Evolutionary conservation across 2,329 filamentous ascomycete genomes (phyloP).

Genomic region (Moelleriella libera): DNA sequence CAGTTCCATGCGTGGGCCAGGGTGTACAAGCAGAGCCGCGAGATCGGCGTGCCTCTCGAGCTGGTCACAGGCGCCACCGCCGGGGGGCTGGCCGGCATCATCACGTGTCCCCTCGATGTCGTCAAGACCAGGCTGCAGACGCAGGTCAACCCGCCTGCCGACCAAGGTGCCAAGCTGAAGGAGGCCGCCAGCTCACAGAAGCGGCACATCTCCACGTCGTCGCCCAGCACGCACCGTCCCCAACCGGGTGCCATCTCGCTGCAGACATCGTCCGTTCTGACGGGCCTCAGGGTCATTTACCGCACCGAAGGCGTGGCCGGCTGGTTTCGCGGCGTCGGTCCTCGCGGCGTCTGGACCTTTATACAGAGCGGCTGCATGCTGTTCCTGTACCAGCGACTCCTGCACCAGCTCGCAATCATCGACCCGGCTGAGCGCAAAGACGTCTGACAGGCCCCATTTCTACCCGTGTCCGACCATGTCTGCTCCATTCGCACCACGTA

Average conservation of each 20-base stretch:
- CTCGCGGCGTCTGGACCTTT: slow-evolving; percentile 89
- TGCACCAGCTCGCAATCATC: slow-evolving; percentile 57
- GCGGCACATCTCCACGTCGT: slow-evolving; percentile 76
- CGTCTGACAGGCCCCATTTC: slow-evolving; percentile 6
- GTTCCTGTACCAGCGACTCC: slow-evolving; percentile 79
- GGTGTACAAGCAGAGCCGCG: slow-evolving; percentile 60
- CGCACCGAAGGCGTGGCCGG: slow-evolving; percentile 75
- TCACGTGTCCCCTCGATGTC: slow-evolving; percentile 92
- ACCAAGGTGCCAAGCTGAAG: slow-evolving; percentile 12
- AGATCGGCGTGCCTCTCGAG: slow-evolving; percentile 77
- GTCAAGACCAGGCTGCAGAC: slow-evolving; percentile 96
- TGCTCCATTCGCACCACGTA: no score
- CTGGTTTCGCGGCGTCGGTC: slow-evolving; percentile 90
- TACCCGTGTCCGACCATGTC: no score
- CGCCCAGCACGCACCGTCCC: slow-evolving; percentile 69
- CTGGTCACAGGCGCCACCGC: slow-evolving; percentile 80
- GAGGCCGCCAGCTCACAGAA: slow-evolving; percentile 33
- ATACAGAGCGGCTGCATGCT: slow-evolving; percentile 96
- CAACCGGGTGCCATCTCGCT: slow-evolving; percentile 67
- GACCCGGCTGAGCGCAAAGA: slow-evolving; percentile 16
- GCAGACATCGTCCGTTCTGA: slow-evolving; percentile 80
- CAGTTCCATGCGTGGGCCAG: slow-evolving; percentile 77
- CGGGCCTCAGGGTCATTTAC: slow-evolving; percentile 77
- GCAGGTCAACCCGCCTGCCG: slow-evolving; percentile 45
- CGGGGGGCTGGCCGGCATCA: slow-evolving; percentile 81